A percentile compares a stretch with the other conserved stretches of the same genome.
phyloP scores from a whole-genome alignment of 139 green algal genomes.

The Penium margaritaceum region DNA sequence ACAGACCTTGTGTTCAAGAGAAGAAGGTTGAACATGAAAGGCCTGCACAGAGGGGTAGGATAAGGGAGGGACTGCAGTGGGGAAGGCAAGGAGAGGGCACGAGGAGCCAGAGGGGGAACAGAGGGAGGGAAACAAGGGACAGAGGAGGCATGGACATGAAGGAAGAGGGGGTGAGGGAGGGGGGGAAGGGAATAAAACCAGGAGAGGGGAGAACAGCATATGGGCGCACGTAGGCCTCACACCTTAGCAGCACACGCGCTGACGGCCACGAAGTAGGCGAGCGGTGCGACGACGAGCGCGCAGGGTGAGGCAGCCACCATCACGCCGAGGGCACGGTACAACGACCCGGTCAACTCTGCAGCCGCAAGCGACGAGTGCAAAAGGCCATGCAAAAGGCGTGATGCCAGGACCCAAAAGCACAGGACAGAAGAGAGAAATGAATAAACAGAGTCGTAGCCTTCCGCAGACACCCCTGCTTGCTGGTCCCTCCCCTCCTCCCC shows the following conservation, averaged over 20 bases:
- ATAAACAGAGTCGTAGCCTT: too few relatives aligned
- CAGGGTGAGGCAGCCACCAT: conserved; percentile 55
- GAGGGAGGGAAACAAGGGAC: background rate
- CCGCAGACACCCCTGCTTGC: too few relatives aligned
- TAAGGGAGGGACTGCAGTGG: background rate
- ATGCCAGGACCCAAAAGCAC: background rate
- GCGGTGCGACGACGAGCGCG: conserved; percentile 49
- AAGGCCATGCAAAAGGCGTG: background rate
- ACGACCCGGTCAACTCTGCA: conserved; percentile 38
- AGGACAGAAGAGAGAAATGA: background rate
- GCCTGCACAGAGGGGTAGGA: too few relatives aligned
- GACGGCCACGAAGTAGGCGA: conserved; percentile 54
- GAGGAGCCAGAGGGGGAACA: background rate
- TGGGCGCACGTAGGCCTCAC: too few relatives aligned
- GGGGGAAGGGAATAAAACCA: too few relatives aligned
- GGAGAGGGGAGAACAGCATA: too few relatives aligned
- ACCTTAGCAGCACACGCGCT: too few relatives aligned
- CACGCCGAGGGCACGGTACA: conserved; percentile 52
- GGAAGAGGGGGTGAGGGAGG: background rate
- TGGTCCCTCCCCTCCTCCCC: too few relatives aligned
- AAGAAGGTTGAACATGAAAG: too few relatives aligned
- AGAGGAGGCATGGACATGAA: background rate
- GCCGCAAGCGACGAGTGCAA: background rate
- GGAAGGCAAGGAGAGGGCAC: background rate
- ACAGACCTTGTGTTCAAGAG: too few relatives aligned